phyloP scores from a whole-genome alignment of 139 green algal genomes.

The Protoeuglena noctilucae region DNA sequence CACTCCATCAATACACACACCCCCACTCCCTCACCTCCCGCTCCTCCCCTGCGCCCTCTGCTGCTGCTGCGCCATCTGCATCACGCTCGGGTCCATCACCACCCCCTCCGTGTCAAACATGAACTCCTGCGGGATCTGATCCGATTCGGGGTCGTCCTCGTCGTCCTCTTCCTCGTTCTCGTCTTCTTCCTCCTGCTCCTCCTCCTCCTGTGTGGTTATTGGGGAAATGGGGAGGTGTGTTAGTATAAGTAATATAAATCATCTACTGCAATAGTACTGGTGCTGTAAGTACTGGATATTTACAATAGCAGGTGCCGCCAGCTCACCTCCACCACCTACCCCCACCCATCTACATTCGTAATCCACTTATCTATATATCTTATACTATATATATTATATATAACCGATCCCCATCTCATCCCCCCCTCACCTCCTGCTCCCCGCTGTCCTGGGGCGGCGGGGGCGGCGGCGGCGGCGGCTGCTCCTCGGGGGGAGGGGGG shows the following conservation, averaged over 20 bases:
- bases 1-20: too few species aligned
- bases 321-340: constrained; percentile 2
- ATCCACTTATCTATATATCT: too few species aligned
- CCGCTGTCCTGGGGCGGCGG: constrained; percentile 46
- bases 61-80: constrained; percentile 84
- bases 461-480: constrained; percentile 55
- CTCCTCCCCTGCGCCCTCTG: constrained; percentile 70
- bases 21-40: too few species aligned
- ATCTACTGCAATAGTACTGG: constrained; percentile 1
- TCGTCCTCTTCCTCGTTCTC: constrained; percentile 19
- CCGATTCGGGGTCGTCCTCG: constrained; percentile 32
- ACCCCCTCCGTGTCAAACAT: constrained; percentile 94
- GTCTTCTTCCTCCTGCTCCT: constrained; percentile 28
- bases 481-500: constrained; percentile 38
- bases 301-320: background rate
- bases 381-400: too few species aligned
- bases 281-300: background rate
- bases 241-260: constrained; percentile 3
- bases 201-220: constrained; percentile 9
- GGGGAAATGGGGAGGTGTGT: too few species aligned
- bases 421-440: constrained; percentile 43
- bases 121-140: constrained; percentile 95
- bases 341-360: constrained; percentile 9
- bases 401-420: constrained; percentile 65
- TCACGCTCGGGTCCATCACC: constrained; percentile 72